These are phyloP conservation scores for Backusella sp. DNA, from an alignment of 192 early-diverging fungal genomes.

Conservation along the genomic window DNA sequence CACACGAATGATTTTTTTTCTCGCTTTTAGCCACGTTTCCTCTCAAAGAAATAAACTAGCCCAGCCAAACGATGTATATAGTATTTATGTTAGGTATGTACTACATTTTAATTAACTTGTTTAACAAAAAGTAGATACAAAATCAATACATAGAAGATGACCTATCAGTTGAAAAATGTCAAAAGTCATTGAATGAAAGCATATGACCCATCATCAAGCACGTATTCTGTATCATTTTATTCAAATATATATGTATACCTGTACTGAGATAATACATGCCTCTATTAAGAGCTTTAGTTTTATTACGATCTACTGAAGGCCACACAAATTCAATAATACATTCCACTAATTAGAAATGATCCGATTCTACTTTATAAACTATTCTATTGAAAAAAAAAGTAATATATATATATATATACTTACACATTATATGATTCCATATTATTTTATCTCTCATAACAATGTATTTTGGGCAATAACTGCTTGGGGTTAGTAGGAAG, in stretches of 20 bases:
- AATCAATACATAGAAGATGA: neutral
- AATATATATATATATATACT: neutral
- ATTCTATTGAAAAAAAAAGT: neutral
- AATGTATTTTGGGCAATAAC: neutral
- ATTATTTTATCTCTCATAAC: neutral
- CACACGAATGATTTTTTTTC: neutral
- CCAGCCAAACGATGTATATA: neutral
- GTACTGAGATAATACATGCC: too few species aligned
- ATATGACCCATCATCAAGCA: neutral
- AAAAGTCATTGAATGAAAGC: neutral
- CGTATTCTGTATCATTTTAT: too few species aligned
- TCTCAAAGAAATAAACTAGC: neutral
- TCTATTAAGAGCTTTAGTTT: too few species aligned
- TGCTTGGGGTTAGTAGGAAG: neutral
- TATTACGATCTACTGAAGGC: too few species aligned
- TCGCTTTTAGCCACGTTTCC: neutral
- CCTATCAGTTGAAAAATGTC: neutral
- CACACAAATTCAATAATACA: neutral
- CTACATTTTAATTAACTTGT: neutral
- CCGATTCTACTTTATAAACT: neutral
- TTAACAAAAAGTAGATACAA: neutral
- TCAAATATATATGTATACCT: too few species aligned
- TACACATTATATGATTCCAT: neutral
- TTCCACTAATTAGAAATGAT: neutral
- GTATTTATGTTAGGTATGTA: neutral